Evolutionary conservation across 352 stramenopile species (phyloP).

Genomic region (Pythium sukuiense): DNA sequence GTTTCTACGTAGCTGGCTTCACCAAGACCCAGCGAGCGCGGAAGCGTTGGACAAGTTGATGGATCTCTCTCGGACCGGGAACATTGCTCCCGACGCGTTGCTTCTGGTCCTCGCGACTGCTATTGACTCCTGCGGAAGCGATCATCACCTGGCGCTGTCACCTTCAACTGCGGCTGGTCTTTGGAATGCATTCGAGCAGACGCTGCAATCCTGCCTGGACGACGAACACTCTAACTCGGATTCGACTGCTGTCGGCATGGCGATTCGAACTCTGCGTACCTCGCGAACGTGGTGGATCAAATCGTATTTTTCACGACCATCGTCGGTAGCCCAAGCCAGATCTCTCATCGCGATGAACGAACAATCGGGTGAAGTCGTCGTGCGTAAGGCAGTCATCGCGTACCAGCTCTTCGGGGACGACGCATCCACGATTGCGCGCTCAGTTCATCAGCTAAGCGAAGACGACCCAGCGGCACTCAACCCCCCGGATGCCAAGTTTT

Average conservation of each 20-base stretch:
- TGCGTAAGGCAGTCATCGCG: slow-evolving; percentile 49
- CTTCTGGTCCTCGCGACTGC: slow-evolving; percentile 41
- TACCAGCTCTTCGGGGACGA: slow-evolving; percentile 39
- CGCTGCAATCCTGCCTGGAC: slow-evolving; percentile 31
- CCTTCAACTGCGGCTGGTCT: slow-evolving; percentile 34
- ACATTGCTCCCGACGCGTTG: slow-evolving; percentile 38
- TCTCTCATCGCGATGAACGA: slow-evolving; percentile 27
- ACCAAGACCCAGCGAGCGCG: slow-evolving; percentile 47
- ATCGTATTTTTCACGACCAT: slow-evolving; percentile 54
- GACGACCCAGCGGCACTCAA: slow-evolving; percentile 26
- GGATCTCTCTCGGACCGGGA: slow-evolving; percentile 39
- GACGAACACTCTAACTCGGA: slow-evolving; percentile 8
- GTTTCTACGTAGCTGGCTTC: slow-evolving; percentile 51
- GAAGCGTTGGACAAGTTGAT: slow-evolving; percentile 56
- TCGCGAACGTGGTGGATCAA: slow-evolving; percentile 56
- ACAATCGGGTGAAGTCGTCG: slow-evolving; percentile 36
- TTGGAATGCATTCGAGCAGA: slow-evolving; percentile 58
- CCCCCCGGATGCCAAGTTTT: slow-evolving; percentile 21
- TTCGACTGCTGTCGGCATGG: neutral
- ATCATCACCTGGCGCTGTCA: slow-evolving; percentile 46
- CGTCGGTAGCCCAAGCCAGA: slow-evolving; percentile 31
- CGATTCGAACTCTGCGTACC: neutral
- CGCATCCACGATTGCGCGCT: slow-evolving; percentile 25
- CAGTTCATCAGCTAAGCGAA: slow-evolving; percentile 27
- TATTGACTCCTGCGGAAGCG: slow-evolving; percentile 57